Conservation (phyloP, 139 green algal species). For the Chlorella sp. region DNA sequence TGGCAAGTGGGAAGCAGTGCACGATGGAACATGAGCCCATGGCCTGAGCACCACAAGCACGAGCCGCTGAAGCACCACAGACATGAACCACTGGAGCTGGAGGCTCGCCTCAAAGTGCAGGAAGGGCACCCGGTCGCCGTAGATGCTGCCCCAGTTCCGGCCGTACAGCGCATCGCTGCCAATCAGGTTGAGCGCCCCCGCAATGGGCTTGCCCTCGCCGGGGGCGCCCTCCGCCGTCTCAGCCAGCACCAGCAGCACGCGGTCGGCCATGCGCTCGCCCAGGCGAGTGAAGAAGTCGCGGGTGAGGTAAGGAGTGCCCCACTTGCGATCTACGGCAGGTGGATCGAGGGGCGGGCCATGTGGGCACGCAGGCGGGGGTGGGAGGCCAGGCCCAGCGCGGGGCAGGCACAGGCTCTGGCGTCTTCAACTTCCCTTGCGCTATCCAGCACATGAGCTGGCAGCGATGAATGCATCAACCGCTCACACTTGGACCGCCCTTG, state of each 20-base stretch:
- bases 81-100: background rate
- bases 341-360: too few species aligned
- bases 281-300: slow-evolving; percentile 87
- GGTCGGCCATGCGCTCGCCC: slow-evolving; percentile 67
- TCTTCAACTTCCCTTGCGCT: too few species aligned
- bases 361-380: background rate
- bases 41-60: background rate
- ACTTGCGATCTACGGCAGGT: slow-evolving; percentile 61
- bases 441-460: background rate
- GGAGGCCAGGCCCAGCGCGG: background rate
- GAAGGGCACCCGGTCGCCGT: slow-evolving; percentile 57
- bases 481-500: background rate
- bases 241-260: slow-evolving; percentile 86
- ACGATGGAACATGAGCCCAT: too few species aligned
- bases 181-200: slow-evolving; percentile 90
- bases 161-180: slow-evolving; percentile 85
- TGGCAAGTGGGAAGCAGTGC: background rate
- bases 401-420: too few species aligned
- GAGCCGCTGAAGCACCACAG: background rate
- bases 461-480: background rate
- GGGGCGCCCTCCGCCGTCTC: slow-evolving; percentile 26
- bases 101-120: slow-evolving; percentile 90
- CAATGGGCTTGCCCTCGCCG: slow-evolving; percentile 59
- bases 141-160: slow-evolving; percentile 86
- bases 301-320: slow-evolving; percentile 89